Evolutionary conservation across 805 yeast species (phyloP), one percentile per base, ranked within the genome.

Genomic region (Myxozyma mucilagina): DNA sequence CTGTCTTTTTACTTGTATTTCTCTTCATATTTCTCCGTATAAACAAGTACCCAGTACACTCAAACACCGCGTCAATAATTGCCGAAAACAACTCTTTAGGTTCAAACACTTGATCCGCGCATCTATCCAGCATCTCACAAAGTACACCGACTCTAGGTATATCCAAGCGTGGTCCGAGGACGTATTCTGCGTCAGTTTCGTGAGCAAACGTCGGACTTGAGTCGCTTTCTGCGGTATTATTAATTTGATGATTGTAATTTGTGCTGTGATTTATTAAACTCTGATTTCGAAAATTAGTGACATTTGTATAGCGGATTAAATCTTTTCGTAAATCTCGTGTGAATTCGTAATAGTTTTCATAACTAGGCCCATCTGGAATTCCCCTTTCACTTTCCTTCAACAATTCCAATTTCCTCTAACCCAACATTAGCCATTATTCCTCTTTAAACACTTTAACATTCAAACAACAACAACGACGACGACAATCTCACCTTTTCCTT

Each of bases 51-150:
- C 61, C 61, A 11, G 61, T 57, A 36, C 47, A 24, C 7, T 57
- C 61, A 38, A 38, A 57, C 11, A 57, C 57, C 8, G 57, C 53
- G 18, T 57, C 57, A 31, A 57, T 57, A 1, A 57, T 20, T 13
- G 61, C 57, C 3, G 61, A 36, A 35, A 57, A 57, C 5, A 52
- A 18, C 32, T 52, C 56, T 29, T 57, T 57, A 0, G 61, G 61
- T 39, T 57, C 61, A 18, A 43, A 53, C 5, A 45, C 36, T 29
- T 9, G n/a, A 3, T 16, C 44, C 1, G 16, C 9, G 8, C 45
- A 38, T 4, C 32, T 53, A 4, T 51, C 52, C 13, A 24, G 47
- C 7, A 18, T 24, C n/a, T 34, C 16, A 13, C 20, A 42, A 13
- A 57, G 53, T 18, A 18, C 5, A 10, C 60, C 60, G 14, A 57